Base-by-base conservation (phyloP, 2,329 filamentous ascomycete genomes). In the Colletotrichum tamarilloi region DNA sequence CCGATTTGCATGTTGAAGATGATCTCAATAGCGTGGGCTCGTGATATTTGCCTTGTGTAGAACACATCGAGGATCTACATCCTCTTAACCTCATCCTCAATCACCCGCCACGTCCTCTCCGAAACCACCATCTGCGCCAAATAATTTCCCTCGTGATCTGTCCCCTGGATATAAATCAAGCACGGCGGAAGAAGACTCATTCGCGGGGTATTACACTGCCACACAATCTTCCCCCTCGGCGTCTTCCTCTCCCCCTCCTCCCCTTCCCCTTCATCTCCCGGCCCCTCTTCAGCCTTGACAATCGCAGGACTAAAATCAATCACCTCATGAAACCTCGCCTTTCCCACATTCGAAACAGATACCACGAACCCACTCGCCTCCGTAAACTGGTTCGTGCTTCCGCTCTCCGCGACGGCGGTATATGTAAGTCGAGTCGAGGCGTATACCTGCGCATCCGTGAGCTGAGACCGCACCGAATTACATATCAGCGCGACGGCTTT, bases 261-360 rank as follows among this genome's bases (percentile, higher is more conserved):
- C 6, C 9, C 59, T 12, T 32, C n/a, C n/a, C 42, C 24, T 4
- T 46, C 66, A 30, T 26, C 59, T 8, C 22, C 7, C 1, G 46
- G 24, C 14, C 9, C 22, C 5, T 26, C 53, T 4, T 53, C 26
- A 8, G 9, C 12, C 26, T 32, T 38, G 5, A 58, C 53, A 11
- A 68, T 16, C 1, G 71, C 71, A 5, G 71, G 71, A n/a, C 71
- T 53, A 16, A 73, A 73, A 46, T 73, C 71, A 8, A 73, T 63
- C 24, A 72, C 49, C 57, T 73, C 67, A 3, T 71, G 68, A 56
- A 73, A 67, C n/a, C 68, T 66, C 49, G 71, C 71, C 56, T 67
- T 72, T 5, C 67, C 62, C 4, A 70, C 67, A 5, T 73, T 72
- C 3, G 62, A 71, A 4, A 73, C 68, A 1, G 58, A 66, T 5